Percentiles rank a stretch among this genome's conserved stretches.
Evolutionary conservation across 495 filamentous ascomycete genomes (phyloP).

Genomic region (Hypoxylon rickii): DNA sequence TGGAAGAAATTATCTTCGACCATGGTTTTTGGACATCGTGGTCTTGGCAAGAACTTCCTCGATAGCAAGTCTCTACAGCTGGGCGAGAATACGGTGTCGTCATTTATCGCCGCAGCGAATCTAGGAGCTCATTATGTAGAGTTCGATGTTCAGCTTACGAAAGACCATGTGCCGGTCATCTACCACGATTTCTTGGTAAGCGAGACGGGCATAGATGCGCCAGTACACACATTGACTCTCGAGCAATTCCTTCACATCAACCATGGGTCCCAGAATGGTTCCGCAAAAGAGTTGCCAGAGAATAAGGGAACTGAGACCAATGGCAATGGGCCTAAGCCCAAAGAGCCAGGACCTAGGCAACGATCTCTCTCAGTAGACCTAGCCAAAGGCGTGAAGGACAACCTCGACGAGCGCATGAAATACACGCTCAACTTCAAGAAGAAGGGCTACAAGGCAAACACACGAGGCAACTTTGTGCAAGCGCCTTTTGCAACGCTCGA

Average conservation of each 20-base stretch:
- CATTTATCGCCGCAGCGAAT: conserved; percentile 95
- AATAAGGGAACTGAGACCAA: conserved; percentile 37
- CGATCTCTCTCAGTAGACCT: conserved; percentile 54
- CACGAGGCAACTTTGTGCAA: conserved; percentile 89
- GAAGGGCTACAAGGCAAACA: conserved; percentile 93
- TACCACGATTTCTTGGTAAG: conserved; percentile 99
- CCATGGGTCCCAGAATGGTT: conserved; percentile 45
- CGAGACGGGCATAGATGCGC: conserved; percentile 96
- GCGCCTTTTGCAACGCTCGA: conserved; percentile 93
- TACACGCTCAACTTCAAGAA: conserved; percentile 91
- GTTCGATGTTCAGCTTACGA: conserved; percentile 95
- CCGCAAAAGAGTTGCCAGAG: conserved; percentile 27
- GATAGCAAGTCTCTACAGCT: conserved; percentile 85
- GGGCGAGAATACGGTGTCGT: conserved; percentile 93
- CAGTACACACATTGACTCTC: conserved; percentile 90
- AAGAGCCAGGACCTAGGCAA: conserved; percentile 44
- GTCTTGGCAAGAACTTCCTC: conserved; percentile 87
- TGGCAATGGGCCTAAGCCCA: conserved; percentile 41
- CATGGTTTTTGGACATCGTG: conserved; percentile 94
- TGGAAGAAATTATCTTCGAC: conserved; percentile 75
- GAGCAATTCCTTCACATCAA: conserved; percentile 93
- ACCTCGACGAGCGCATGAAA: conserved; percentile 90
- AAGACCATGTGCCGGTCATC: conserved; percentile 97
- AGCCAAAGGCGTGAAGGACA: conserved; percentile 43
- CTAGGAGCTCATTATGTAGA: conserved; percentile 91